Evolutionary conservation across 768 basidiomycete genomes (phyloP).

Genomic region (Termitomyces sp.): DNA sequence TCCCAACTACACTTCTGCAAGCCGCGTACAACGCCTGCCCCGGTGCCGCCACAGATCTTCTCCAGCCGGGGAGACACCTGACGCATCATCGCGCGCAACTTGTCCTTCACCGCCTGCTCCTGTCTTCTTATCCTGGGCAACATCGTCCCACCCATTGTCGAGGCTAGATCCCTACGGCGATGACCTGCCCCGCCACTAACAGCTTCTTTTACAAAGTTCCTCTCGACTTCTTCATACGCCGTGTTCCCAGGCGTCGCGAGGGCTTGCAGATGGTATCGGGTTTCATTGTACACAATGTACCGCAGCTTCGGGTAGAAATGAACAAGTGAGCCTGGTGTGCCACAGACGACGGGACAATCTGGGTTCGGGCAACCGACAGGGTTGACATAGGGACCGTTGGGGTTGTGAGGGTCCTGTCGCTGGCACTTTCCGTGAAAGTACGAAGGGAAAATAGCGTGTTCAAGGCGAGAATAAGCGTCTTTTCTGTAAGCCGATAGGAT

Average conservation of each 20-base stretch:
- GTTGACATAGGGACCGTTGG: slow-evolving; percentile 28
- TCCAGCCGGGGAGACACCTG: slow-evolving; percentile 26
- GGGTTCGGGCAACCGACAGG: slow-evolving; percentile 76
- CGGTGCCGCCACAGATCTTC: slow-evolving; percentile 42
- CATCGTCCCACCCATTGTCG: slow-evolving; percentile 12
- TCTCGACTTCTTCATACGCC: slow-evolving; percentile 40
- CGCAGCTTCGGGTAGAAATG: slow-evolving; percentile 57
- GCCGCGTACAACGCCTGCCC: slow-evolving; percentile 20
- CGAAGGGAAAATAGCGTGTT: slow-evolving; percentile 60
- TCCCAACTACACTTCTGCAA: slow-evolving; percentile 61
- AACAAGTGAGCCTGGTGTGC: slow-evolving; percentile 77
- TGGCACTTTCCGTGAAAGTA: slow-evolving; percentile 79
- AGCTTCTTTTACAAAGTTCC: slow-evolving; percentile 28
- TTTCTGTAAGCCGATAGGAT: slow-evolving; percentile 43
- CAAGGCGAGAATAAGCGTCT: slow-evolving; percentile 38
- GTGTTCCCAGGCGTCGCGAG: slow-evolving; percentile 34
- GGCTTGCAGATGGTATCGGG: slow-evolving; percentile 27
- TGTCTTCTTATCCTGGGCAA: slow-evolving; percentile 11
- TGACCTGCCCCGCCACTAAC: not conserved
- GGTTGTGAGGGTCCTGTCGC: slow-evolving; percentile 30
- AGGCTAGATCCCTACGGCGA: slow-evolving; percentile 5
- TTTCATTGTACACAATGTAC: slow-evolving; percentile 45
- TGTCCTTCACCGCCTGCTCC: slow-evolving; percentile 10
- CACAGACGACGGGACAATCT: slow-evolving; percentile 74
- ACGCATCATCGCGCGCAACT: slow-evolving; percentile 28